Evolutionary conservation across 495 filamentous ascomycete genomes (phyloP).

Genomic region (Talaromyces nanjingensis): DNA sequence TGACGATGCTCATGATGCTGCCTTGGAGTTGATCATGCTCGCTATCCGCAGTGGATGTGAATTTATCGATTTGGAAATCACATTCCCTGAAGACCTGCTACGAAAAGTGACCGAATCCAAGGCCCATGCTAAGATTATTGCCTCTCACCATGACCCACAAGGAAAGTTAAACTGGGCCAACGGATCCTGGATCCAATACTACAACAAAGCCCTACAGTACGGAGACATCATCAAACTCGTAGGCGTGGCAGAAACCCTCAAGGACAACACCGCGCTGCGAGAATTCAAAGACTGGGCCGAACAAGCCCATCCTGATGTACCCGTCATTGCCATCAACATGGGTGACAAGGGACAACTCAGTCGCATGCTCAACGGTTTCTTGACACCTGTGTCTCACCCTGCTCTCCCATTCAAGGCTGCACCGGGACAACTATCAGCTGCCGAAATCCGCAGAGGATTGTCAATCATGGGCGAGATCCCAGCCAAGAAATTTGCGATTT

Average conservation of each 20-base stretch:
- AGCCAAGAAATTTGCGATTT: slow-evolving; percentile 72
- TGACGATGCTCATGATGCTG: slow-evolving; percentile 62
- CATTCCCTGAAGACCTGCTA: slow-evolving; percentile 68
- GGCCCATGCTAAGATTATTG: slow-evolving; percentile 75
- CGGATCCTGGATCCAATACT: slow-evolving; percentile 78
- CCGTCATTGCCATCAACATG: slow-evolving; percentile 96
- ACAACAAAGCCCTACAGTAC: slow-evolving; percentile 77
- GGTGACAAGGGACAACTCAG: slow-evolving; percentile 81
- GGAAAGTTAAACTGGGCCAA: slow-evolving; percentile 78
- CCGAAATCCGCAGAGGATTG: slow-evolving; percentile 76
- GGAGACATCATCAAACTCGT: slow-evolving; percentile 95
- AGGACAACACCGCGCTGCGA: slow-evolving; percentile 80
- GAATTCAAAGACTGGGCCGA: slow-evolving; percentile 75
- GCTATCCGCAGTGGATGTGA: slow-evolving; percentile 81
- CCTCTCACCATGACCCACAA: slow-evolving; percentile 87
- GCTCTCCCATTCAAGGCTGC: slow-evolving; percentile 85
- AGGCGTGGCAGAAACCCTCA: slow-evolving; percentile 65
- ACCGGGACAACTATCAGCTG: slow-evolving; percentile 86
- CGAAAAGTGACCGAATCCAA: slow-evolving; percentile 59
- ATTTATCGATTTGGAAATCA: slow-evolving; percentile 90
- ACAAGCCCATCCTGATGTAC: slow-evolving; percentile 56
- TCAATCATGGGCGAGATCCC: slow-evolving; percentile 74
- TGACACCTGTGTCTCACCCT: slow-evolving; percentile 94
- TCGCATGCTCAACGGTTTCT: slow-evolving; percentile 81
- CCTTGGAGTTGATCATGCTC: slow-evolving; percentile 64